Evolutionary conservation across 2,329 filamentous ascomycete genomes (phyloP).

Genomic region (Amauroascus niger): DNA sequence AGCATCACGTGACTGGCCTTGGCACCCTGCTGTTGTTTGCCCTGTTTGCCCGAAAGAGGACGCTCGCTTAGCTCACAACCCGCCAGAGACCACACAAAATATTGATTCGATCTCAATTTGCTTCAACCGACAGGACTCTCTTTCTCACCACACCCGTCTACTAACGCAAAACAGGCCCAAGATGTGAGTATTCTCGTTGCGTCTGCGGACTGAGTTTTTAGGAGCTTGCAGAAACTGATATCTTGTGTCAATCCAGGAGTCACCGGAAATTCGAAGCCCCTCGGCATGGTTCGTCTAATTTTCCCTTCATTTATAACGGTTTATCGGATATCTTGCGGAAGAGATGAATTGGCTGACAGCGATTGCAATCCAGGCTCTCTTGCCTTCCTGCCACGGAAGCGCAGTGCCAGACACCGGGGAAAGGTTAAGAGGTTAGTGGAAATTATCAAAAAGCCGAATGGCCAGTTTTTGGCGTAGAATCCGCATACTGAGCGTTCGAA

Average conservation of each 20-base stretch:
- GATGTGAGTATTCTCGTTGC: constrained; percentile 31
- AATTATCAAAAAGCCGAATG: neutral
- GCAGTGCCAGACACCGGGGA: constrained; percentile 84
- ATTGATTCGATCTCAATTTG: constrained; percentile 10
- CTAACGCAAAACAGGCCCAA: constrained; percentile 42
- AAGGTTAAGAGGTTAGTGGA: constrained; percentile 94
- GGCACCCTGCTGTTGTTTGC: neutral
- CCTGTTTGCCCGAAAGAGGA: neutral
- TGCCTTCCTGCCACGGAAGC: constrained; percentile 81
- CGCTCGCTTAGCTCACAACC: constrained; percentile 15
- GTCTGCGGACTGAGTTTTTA: neutral
- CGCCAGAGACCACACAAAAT: constrained; percentile 15
- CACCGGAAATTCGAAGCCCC: constrained; percentile 74
- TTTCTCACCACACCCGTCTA: constrained; percentile 37
- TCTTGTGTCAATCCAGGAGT: constrained; percentile 31
- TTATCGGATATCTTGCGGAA: constrained; percentile 15
- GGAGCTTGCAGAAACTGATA: neutral
- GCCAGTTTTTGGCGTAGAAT: neutral
- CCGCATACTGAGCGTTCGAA: constrained; percentile 24
- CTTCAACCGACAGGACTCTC: constrained; percentile 25
- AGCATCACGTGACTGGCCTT: neutral
- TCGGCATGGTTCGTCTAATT: constrained; percentile 70
- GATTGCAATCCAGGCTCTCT: constrained; percentile 50
- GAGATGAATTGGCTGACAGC: constrained; percentile 9
- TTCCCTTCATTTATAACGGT: constrained; percentile 50